A percentile compares a stretch with the other conserved stretches of the same genome.
Conservation (phyloP, 129 eudicot genomes). For the Saposhnikovia divaricata region DNA sequence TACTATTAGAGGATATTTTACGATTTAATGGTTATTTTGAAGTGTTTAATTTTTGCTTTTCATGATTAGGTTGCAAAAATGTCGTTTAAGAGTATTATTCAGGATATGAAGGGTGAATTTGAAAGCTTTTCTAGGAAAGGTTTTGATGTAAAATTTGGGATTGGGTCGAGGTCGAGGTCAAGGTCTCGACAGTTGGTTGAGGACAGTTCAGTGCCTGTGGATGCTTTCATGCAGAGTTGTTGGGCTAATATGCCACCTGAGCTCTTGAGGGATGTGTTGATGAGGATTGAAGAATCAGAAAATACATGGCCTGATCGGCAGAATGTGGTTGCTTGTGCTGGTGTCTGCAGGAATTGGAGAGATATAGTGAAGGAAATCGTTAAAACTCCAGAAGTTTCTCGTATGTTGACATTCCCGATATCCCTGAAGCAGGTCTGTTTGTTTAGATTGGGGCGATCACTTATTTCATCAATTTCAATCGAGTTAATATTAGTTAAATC, state of each 20-base stretch:
- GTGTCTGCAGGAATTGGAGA: conserved; percentile 95
- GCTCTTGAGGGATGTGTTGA: conserved; percentile 76
- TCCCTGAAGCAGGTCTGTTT: conserved; percentile 75
- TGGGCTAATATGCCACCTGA: conserved; percentile 99
- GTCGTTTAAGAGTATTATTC: conserved; percentile 79
- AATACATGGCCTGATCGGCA: conserved; percentile 59
- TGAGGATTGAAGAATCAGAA: conserved; percentile 80
- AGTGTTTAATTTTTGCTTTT: neutral
- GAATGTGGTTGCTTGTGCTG: conserved; percentile 85
- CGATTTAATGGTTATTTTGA: neutral
- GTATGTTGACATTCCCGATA: conserved; percentile 79
- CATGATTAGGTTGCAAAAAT: conserved; percentile 16
- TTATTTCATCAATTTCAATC: neutral
- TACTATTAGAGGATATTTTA: too few species aligned
- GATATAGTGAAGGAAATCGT: conserved; percentile 75
- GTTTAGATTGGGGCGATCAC: neutral
- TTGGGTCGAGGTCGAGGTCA: conserved; percentile 77
- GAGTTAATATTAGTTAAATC: neutral
- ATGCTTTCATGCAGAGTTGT: conserved; percentile 81
- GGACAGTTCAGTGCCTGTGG: conserved; percentile 37
- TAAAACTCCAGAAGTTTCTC: conserved; percentile 49
- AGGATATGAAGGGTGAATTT: conserved; percentile 80
- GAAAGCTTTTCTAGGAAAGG: conserved; percentile 84
- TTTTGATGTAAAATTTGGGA: conserved; percentile 44
- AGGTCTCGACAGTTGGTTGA: conserved; percentile 62